Conservation (phyloP, 345 rosid species). For the Excoecaria cochinchinensis region DNA sequence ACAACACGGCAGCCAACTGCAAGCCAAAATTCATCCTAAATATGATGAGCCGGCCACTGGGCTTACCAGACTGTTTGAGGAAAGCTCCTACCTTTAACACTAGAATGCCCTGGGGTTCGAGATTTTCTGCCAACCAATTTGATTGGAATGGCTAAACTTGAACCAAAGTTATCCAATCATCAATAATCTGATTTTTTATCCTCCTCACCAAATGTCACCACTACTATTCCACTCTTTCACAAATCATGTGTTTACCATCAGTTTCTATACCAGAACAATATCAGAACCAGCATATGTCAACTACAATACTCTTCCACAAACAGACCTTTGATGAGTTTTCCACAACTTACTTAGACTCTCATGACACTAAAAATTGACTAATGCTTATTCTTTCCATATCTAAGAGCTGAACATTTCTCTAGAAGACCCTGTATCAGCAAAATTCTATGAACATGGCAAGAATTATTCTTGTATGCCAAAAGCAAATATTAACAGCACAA, state of each 20-base stretch:
- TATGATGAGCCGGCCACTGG: background rate
- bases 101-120: background rate
- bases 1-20: background rate
- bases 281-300: background rate
- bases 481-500: background rate
- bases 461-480: background rate
- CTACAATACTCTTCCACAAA: background rate
- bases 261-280: slow-evolving; percentile 1
- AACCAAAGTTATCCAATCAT: background rate
- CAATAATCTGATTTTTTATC: background rate
- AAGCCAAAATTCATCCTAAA: background rate
- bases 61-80: background rate
- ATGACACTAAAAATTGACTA: background rate
- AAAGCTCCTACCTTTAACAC: background rate
- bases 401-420: background rate
- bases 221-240: background rate
- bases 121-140: background rate
- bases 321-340: background rate
- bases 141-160: background rate
- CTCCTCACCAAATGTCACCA: background rate
- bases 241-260: background rate
- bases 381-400: background rate
- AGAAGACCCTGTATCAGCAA: background rate
- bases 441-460: background rate
- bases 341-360: background rate